Percentiles rank a stretch among this genome's conserved stretches.
These are phyloP conservation scores for Xylariaceae sp. DNA, from an alignment of 2,329 filamentous ascomycete genomes.

Conservation along the genomic window DNA sequence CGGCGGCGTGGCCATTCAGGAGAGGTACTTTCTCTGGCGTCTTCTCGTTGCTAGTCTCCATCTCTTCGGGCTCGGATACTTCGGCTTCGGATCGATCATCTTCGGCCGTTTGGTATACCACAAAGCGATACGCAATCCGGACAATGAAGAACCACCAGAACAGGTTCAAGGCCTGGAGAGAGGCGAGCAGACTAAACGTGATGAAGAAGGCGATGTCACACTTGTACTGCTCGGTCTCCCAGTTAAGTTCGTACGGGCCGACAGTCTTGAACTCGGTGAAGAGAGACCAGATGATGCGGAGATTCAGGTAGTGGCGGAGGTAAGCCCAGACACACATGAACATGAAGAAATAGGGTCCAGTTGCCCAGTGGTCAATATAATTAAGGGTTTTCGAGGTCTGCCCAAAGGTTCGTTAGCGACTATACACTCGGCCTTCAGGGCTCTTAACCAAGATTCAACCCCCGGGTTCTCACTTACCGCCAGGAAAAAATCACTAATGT, in stretches of 20 bases:
- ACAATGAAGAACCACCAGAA: slow-evolving; percentile 79
- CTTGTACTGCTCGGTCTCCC: slow-evolving; percentile 73
- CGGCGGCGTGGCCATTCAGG: slow-evolving; percentile 26
- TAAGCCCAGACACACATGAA: slow-evolving; percentile 87
- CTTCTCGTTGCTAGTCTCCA: slow-evolving; percentile 20
- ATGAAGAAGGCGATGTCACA: slow-evolving; percentile 64
- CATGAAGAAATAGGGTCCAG: slow-evolving; percentile 75
- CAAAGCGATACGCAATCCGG: slow-evolving; percentile 66
- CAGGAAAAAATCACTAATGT: slow-evolving; percentile 92
- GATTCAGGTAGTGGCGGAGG: slow-evolving; percentile 78
- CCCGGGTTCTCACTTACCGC: slow-evolving; percentile 55
- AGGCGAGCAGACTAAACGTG: slow-evolving; percentile 56
- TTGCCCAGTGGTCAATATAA: slow-evolving; percentile 74
- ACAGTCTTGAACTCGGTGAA: slow-evolving; percentile 70
- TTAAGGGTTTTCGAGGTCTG: slow-evolving; percentile 88
- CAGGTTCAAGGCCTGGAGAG: slow-evolving; percentile 68
- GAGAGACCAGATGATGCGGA: slow-evolving; percentile 68
- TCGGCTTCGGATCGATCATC: slow-evolving; percentile 69
- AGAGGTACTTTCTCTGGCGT: slow-evolving; percentile 16
- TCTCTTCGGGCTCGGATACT: slow-evolving; percentile 54
- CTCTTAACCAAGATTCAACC: neutral
- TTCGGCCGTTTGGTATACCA: slow-evolving; percentile 53
- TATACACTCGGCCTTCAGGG: neutral
- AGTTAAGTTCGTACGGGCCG: slow-evolving; percentile 70
- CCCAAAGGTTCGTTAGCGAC: slow-evolving; percentile 13